Evolutionary conservation across 2,329 filamentous ascomycete genomes (phyloP).

Genomic region (Fusarium sambucinum): DNA sequence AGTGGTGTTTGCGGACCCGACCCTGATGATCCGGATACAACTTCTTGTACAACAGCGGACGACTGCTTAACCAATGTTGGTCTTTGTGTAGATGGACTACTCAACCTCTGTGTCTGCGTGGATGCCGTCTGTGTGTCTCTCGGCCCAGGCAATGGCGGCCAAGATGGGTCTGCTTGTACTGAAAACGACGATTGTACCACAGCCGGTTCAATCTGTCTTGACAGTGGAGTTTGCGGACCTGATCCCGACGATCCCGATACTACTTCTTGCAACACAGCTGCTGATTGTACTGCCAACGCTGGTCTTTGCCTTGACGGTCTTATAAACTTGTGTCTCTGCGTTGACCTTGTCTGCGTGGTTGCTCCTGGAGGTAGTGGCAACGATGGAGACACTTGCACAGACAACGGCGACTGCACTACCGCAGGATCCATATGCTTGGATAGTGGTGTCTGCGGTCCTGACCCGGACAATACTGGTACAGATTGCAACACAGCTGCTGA

Average conservation of each 20-base stretch:
- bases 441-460: background rate
- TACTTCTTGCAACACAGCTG: background rate
- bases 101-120: conserved; percentile 7
- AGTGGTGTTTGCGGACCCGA: background rate
- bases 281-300: background rate
- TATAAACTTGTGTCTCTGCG: conserved; percentile 3
- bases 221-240: background rate
- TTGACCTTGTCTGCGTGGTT: background rate
- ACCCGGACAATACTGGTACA: background rate
- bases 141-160: background rate
- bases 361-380: background rate
- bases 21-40: background rate
- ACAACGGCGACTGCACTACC: background rate
- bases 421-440: background rate
- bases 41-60: background rate
- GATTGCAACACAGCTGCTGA: background rate
- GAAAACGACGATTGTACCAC: background rate
- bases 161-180: conserved; percentile 1
- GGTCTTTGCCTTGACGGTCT: conserved; percentile 1
- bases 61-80: background rate
- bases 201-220: background rate
- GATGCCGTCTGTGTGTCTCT: background rate
- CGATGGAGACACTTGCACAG: background rate
- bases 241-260: background rate
- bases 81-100: background rate